These are phyloP conservation scores for Peterozyma toletana DNA, from an alignment of 805 yeast species.

Conservation along the genomic window DNA sequence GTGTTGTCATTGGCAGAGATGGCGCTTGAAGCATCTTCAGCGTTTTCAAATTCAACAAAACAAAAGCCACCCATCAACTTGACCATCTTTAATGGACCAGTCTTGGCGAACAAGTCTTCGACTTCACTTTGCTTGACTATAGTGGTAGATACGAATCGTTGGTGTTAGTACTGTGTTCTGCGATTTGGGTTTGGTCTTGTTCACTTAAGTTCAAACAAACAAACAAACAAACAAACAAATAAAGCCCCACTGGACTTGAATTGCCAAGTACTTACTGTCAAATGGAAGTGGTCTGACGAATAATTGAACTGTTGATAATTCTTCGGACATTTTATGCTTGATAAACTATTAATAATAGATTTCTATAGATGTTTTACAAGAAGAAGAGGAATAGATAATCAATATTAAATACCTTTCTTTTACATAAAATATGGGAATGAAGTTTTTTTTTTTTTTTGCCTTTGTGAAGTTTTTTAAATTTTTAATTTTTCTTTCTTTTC, in stretches of 20 bases:
- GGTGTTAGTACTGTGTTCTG: neutral
- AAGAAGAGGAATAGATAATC: too few relatives aligned
- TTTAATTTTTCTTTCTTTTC: too few relatives aligned
- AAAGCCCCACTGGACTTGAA: too few relatives aligned
- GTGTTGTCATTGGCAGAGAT: constrained; percentile 36
- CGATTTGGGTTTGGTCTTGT: too few relatives aligned
- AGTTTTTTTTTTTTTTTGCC: too few relatives aligned
- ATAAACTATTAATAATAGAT: too few relatives aligned
- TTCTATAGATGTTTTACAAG: too few relatives aligned
- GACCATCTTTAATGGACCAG: constrained; percentile 63
- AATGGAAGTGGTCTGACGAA: constrained; percentile 31
- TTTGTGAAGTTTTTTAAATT: too few relatives aligned
- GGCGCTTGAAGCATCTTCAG: constrained; percentile 46
- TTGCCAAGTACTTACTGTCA: constrained; percentile 19
- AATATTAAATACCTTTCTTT: too few relatives aligned
- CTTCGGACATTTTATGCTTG: constrained; percentile 11
- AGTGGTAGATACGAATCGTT: neutral
- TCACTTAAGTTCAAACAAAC: too few relatives aligned
- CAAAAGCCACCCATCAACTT: constrained; percentile 80
- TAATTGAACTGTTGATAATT: constrained; percentile 27
- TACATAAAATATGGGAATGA: too few relatives aligned
- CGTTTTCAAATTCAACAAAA: constrained; percentile 75
- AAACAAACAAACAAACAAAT: too few relatives aligned
- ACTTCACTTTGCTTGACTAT: constrained; percentile 35
- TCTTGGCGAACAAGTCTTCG: constrained; percentile 59